Base-by-base conservation (phyloP, 306 rosid species). In the Prunus mira region DNA sequence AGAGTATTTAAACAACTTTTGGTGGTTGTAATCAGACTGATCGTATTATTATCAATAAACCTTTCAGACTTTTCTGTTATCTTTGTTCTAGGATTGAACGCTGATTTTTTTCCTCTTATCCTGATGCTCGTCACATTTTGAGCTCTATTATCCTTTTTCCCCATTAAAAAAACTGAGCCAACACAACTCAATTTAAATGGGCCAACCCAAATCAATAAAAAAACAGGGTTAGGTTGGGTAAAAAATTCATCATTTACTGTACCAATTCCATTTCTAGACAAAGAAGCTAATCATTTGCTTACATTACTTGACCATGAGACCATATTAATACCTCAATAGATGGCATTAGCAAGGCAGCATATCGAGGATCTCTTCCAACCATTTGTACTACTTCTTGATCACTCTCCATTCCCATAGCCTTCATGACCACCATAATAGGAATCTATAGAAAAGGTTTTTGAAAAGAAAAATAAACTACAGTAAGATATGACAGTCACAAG, bases 311-410 rank as follows among this genome's bases (percentile, higher is more conserved):
- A 32, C 38, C 38, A 32, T 32, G 38, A 32, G 34, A 32, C 6
- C 6, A 5, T 32, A 32, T 32, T 4, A 32, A 32, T 32, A 32
- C 97, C 98, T 91, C 97, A 56, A 91, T 71, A 50, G 97, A 94
- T 18, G 97, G 97, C 83, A 94, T 56, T 71, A 94, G 87, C 69
- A 94, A 84, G 60, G 79, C 87, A 72, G 90, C 67, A 74, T 91
- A 94, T 24, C 91, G 89, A 56, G 96, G 96, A 87, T 91, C 97
- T 82, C 98, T 87, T 82, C 98, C 98, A 76, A 94, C 60, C 97
- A 94, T 91, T 76, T 91, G 96, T 34, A 85, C 79, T 62, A 94
- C 89, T 87, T 94, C 97, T 86, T 94, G 98, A 82, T 88, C 91
- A 73, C 89, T 82, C 79, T 87, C 88, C 96, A 94, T 91, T 79